Evolutionary conservation across 805 yeast species (phyloP).

Genomic region (Wickerhamiella shivajii): DNA sequence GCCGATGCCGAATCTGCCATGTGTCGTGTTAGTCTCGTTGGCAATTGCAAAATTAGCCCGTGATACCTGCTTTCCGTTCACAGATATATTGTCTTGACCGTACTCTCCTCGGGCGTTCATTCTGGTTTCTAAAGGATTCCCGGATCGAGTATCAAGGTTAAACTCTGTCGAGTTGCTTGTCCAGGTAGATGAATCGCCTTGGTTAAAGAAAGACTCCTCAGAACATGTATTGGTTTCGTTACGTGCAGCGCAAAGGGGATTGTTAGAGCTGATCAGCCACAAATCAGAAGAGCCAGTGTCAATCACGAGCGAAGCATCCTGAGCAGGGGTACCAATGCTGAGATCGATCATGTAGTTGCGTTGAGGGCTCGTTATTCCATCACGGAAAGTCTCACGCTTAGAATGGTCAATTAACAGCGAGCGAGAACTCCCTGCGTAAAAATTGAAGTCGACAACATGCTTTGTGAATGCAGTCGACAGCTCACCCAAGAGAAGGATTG

Average conservation of each 20-base stretch:
- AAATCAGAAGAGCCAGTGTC: conserved; percentile 72
- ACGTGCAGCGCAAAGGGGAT: conserved; percentile 31
- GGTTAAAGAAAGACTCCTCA: not conserved
- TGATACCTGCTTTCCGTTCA: conserved; percentile 39
- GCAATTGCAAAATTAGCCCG: conserved; percentile 65
- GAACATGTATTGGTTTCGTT: too few relatives aligned
- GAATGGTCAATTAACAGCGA: too few relatives aligned
- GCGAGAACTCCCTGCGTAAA: too few relatives aligned
- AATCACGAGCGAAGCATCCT: conserved; percentile 37
- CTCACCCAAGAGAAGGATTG: too few relatives aligned
- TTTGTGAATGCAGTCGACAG: too few relatives aligned
- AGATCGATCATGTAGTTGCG: conserved; percentile 23
- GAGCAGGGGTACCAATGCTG: conserved; percentile 41
- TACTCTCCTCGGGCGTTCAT: conserved; percentile 38
- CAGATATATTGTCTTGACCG: conserved; percentile 48
- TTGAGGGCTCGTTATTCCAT: too few relatives aligned
- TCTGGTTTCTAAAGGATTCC: too few relatives aligned
- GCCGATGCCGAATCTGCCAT: conserved; percentile 39
- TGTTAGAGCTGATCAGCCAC: conserved; percentile 41
- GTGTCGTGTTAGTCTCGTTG: conserved; percentile 43
- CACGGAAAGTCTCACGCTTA: too few relatives aligned
- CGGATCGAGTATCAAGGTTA: conserved; percentile 30
- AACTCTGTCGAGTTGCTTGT: conserved; percentile 17
- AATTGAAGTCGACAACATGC: too few relatives aligned
- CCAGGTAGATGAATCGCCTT: conserved; percentile 16